Evolutionary conservation across 768 basidiomycete genomes (phyloP), one percentile per base, ranked within the genome.

Genomic region (Agaricus bisporus): DNA sequence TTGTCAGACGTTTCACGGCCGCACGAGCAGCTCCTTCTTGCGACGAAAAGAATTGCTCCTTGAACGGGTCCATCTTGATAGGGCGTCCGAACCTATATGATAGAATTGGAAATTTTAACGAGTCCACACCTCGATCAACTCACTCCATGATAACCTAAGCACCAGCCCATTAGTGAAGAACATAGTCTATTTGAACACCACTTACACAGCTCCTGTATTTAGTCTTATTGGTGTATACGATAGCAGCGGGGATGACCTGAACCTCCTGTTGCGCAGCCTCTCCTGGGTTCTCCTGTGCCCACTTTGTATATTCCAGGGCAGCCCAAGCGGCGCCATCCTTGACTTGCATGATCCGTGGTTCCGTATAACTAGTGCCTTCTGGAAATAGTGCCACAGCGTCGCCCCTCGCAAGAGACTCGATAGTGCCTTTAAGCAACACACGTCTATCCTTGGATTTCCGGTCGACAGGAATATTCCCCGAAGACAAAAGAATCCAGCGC

Each of bases 381-480:
- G 93, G 93, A 66, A 99, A 99, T 41, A 98, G 76, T 6, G 92
- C 95, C 50, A 99, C 90, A 17, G 83, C 89, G 57, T 85, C 78
- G 14, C 88, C 90, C n/a, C 73, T 73, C 15, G 83, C 77, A 38
- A 99, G 77, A 1, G 87, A 86, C 48, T 95, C 88, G 61, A 98
- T 86, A 0, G 95, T 97, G 41, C 91, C 89, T 58, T 82, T 80
- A 72, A 97, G 95, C 15, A 98, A 75, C 17, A 81, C 79, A 62
- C 88, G 88, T 51, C 92, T 86, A 70, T 99, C 94, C 72, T 91
- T 92, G 56, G 81, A 90, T 72, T 91, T 94, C 56, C 97, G 82
- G 68, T 97, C 95, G 35, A 98, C 95, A 20, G 95, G 94, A 59
- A 99, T 95, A 68, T 97, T 97, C n/a, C 97, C 95, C 2, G 95